Evolutionary conservation across 1,284 basidiomycete species (phyloP), one percentile per base, ranked within the genome.

Genomic region (Moesziomyces antarcticus): DNA sequence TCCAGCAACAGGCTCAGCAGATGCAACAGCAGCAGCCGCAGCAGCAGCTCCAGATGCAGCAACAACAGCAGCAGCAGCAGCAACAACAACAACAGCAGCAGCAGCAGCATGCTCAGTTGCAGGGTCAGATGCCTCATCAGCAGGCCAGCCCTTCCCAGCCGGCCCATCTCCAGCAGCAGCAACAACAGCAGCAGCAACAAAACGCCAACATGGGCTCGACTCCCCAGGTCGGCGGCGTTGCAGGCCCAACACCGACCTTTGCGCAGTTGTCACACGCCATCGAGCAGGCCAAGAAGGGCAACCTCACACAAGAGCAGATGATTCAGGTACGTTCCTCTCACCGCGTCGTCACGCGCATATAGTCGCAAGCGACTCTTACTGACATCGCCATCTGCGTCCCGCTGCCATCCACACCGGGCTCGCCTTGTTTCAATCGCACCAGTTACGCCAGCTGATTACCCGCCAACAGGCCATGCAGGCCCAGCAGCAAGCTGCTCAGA

Each of bases 391-490:
- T 35, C 21, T 30, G 41, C 51, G 45, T 53, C 48, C 47, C 25
- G 4, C 45, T 27, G 25, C n/a, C 41, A 41, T 22, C 10, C 20
- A 45, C 24, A 51, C 30, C 30, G 13, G 22, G 13, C 33, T 18
- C 22, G 43, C 25, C 22, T 16, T 35, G n/a, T 25, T 37, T 20
- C 8, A 14, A 18, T 16, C 25, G 6, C 25, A 41, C 43, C 42
- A 74, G 72, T 49, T 74, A 47, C 61, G 72, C 43, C 72, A 74
- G 55, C 59, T 69, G 16, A 74, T 74, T 58, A 65, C 67, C 18
- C 58, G 75, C 27, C 75, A 67, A 43, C 75, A 70, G 50, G 64
- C 65, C 14, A 73, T 73, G 63, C 74, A 76, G 30, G 69, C 75
- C 24, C 77, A 79, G 56, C 77, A 78, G 50, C 65, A 66, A 47